Evolutionary conservation across 73 alveolate genomes (phyloP).

Genomic region (Halteria grandinella): DNA sequence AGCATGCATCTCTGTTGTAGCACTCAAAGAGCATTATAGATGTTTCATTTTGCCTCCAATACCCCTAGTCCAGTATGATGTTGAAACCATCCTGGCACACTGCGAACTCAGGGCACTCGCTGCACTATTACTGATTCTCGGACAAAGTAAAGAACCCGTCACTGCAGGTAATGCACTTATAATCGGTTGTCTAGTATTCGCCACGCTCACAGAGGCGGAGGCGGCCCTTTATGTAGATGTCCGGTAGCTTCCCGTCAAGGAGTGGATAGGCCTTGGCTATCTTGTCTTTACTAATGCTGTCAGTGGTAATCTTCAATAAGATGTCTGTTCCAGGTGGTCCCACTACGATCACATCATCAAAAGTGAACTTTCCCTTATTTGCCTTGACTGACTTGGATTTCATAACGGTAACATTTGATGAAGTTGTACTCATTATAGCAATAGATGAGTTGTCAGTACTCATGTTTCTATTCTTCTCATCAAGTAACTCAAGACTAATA

Average conservation of each 20-base stretch:
- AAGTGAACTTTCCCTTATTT: conserved; percentile 9
- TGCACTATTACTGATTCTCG: conserved; percentile 39
- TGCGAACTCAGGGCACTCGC: conserved; percentile 52
- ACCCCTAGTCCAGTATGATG: conserved; percentile 43
- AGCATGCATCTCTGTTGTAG: conserved; percentile 36
- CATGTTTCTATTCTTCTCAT: conserved; percentile 5
- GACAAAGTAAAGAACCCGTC: conserved; percentile 47
- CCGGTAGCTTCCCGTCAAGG: background rate
- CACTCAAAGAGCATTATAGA: conserved; percentile 25
- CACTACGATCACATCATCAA: conserved; percentile 46
- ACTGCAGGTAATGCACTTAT: conserved; percentile 51
- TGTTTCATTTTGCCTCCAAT: conserved; percentile 55
- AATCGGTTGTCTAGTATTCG: conserved; percentile 42
- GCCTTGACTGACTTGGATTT: conserved; percentile 44
- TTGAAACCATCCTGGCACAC: conserved; percentile 41
- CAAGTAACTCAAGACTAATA: background rate
- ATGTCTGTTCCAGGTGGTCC: conserved; percentile 47
- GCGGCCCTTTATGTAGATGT: conserved; percentile 5
- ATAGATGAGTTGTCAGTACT: conserved; percentile 26
- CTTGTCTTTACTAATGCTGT: background rate
- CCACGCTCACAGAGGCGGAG: conserved; percentile 39
- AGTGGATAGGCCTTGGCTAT: conserved; percentile 30
- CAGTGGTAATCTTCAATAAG: conserved; percentile 23
- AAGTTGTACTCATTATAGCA: conserved; percentile 22
- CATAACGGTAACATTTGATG: conserved; percentile 38